Evolutionary conservation across 768 basidiomycete species (phyloP), one percentile per base, ranked within the genome.

Genomic region (Coprinopsis strossmayeri): DNA sequence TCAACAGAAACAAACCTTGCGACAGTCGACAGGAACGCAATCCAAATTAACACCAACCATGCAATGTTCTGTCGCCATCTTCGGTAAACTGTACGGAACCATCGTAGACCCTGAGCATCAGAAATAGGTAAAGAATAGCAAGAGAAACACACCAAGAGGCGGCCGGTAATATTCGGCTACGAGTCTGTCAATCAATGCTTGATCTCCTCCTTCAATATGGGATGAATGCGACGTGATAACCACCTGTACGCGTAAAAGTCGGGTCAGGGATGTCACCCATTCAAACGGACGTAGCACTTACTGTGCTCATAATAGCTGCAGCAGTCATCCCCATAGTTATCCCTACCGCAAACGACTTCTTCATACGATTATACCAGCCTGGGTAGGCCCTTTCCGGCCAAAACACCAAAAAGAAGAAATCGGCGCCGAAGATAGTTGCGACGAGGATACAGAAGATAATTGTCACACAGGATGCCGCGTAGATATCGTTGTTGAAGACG

Each of bases 381-480:
- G 67, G 66, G 41, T 69, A 69, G 21, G 37, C 48, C 26, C 61
- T 53, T 34, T 53, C 34, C 1, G 67, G 69, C 59, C 61, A 70
- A 32, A 69, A 63, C 2, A 68, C 46, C 3, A 70, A 58, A 44
- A 70, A 64, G 55, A 69, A 69, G 34, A 64, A 64, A 37, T 70
- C 69, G 5, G 65, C 60, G 11, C 67, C 64, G 47, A 68, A 68
- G 5, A 69, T 17, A 1, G 63, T 66, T 1, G 67, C 64, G 10
- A 68, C 66, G n/a, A 68, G 43, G 7, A 66, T 64, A 40, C 62
- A 62, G 47, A 66, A 66, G 7, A 68, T 59, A 45, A 68, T 68
- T 21, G 65, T 66, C 4, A 45, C 28, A 32, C 59, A 27, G 9
- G 57, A 57, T 21, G 62, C 57, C 1, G 64, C 57, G 28, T 56